These are phyloP conservation scores for Henckelia pumila DNA, from an alignment of 257 asterid genomes.

Conservation along the genomic window DNA sequence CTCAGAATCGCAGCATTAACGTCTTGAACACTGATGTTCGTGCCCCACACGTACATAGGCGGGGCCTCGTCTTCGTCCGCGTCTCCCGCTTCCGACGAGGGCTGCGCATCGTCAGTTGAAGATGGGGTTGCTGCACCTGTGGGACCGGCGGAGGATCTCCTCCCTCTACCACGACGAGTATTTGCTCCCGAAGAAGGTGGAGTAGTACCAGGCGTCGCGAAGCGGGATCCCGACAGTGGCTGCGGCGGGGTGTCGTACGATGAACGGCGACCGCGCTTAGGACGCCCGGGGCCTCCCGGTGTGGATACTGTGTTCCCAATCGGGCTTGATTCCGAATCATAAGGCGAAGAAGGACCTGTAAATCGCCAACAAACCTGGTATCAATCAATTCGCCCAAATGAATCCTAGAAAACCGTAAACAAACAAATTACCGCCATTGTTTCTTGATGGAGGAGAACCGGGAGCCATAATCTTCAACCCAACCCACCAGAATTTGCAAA, in stretches of 20 bases:
- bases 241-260: constrained; percentile 70
- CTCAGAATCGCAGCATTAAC: constrained; percentile 82
- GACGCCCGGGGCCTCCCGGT: constrained; percentile 56
- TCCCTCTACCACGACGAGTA: constrained; percentile 43
- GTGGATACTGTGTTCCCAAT: constrained; percentile 79
- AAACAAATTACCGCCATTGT: neutral
- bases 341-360: constrained; percentile 77
- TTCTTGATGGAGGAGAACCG: constrained; percentile 61
- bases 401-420: neutral
- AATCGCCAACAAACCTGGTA: neutral
- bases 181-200: constrained; percentile 59
- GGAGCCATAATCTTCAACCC: constrained; percentile 55
- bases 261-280: constrained; percentile 61
- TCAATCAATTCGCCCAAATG: constrained; percentile 8
- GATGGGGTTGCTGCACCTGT: constrained; percentile 64
- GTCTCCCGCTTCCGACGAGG: constrained; percentile 75
- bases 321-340: constrained; percentile 67
- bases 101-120: constrained; percentile 57
- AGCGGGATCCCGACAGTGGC: constrained; percentile 45
- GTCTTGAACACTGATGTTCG: constrained; percentile 84
- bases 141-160: constrained; percentile 47
- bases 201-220: constrained; percentile 64
- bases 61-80: constrained; percentile 69
- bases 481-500: neutral
- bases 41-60: constrained; percentile 94